phyloP scores from a whole-genome alignment of 2,329 filamentous ascomycete species.

The Pseudogymnoascus sp. region DNA sequence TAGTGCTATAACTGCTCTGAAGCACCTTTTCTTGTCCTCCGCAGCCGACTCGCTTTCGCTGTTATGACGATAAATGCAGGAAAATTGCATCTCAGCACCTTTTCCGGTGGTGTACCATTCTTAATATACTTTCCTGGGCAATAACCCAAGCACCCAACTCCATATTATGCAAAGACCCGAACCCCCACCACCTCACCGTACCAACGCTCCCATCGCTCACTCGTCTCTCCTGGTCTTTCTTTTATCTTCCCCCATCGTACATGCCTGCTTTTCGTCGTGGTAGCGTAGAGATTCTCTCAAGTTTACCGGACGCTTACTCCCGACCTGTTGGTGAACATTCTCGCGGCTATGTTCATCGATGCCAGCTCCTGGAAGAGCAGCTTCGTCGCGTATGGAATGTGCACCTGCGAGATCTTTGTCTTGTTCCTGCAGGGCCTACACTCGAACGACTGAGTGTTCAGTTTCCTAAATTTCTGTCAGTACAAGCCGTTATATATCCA shows the following conservation, averaged over 20 bases:
- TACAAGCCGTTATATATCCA: constrained; percentile 9
- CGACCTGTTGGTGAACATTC: constrained; percentile 88
- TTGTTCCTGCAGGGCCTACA: constrained; percentile 98
- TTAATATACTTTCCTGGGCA: constrained; percentile 6
- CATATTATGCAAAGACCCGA: constrained; percentile 7
- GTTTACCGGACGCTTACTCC: constrained; percentile 60
- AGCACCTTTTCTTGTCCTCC: background rate
- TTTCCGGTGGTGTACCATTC: constrained; percentile 4
- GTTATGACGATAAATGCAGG: constrained; percentile 5
- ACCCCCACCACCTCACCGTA: constrained; percentile 1
- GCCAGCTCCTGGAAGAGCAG: constrained; percentile 96
- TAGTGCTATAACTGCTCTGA: background rate
- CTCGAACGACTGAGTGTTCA: constrained; percentile 93
- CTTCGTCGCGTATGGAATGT: constrained; percentile 97
- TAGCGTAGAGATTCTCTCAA: background rate
- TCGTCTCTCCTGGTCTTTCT: background rate
- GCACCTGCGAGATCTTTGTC: constrained; percentile 94
- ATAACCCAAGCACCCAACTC: constrained; percentile 7
- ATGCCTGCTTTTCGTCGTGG: background rate
- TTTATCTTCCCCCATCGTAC: background rate
- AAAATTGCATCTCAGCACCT: constrained; percentile 7
- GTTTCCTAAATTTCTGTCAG: constrained; percentile 53
- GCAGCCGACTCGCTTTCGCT: constrained; percentile 1
- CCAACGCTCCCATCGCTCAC: constrained; percentile 2
- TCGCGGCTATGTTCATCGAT: constrained; percentile 95